These are phyloP conservation scores for Pythium graminicola DNA, from an alignment of 352 stramenopile species.

Conservation along the genomic window DNA sequence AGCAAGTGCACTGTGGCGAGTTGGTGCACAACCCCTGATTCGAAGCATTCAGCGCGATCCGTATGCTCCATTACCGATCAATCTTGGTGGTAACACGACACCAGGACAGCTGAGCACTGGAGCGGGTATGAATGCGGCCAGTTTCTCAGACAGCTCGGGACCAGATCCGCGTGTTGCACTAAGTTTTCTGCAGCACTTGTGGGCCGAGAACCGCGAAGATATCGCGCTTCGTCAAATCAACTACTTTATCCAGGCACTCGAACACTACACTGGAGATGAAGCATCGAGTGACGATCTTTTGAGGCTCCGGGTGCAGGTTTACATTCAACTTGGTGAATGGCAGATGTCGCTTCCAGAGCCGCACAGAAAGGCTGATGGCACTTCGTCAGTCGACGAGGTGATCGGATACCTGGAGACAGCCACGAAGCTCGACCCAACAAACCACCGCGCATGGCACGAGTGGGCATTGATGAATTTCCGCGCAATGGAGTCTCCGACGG, in stretches of 20 bases:
- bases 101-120: slow-evolving; percentile 3
- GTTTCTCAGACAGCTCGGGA: slow-evolving; percentile 55
- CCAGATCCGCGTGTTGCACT: slow-evolving; percentile 75
- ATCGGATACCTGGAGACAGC: slow-evolving; percentile 76
- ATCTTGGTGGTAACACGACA: slow-evolving; percentile 46
- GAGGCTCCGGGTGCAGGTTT: slow-evolving; percentile 74
- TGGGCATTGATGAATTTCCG: slow-evolving; percentile 98
- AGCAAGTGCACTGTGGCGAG: slow-evolving; percentile 69
- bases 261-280: slow-evolving; percentile 50
- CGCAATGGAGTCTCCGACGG: slow-evolving; percentile 54
- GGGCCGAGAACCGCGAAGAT: slow-evolving; percentile 78
- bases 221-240: slow-evolving; percentile 76
- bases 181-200: slow-evolving; percentile 75
- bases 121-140: slow-evolving; percentile 21
- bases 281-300: slow-evolving; percentile 56
- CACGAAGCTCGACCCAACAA: slow-evolving; percentile 80
- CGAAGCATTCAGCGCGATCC: slow-evolving; percentile 68
- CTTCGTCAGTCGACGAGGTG: slow-evolving; percentile 59
- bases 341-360: slow-evolving; percentile 74
- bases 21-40: slow-evolving; percentile 76
- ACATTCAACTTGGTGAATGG: slow-evolving; percentile 83
- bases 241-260: slow-evolving; percentile 78
- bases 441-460: slow-evolving; percentile 97
- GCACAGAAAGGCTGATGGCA: slow-evolving; percentile 56
- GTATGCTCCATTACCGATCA: slow-evolving; percentile 58